Conservation (phyloP, 257 asterid genomes). For the Marsdenia floribunda region DNA sequence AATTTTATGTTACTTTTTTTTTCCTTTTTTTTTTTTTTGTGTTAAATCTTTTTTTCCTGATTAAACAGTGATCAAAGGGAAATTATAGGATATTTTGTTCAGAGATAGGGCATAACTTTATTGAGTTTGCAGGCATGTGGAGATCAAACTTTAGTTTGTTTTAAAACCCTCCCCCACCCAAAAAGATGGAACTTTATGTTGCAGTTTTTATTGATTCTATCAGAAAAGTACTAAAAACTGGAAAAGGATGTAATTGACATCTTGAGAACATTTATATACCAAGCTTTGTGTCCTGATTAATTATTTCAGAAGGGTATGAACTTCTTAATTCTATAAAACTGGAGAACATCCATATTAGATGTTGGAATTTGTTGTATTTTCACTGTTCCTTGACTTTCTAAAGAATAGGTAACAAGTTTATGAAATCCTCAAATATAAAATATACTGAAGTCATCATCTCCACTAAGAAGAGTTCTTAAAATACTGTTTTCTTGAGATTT, state of each 20-base stretch:
- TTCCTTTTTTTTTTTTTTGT: background rate
- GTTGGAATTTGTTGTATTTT: background rate
- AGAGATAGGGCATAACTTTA: background rate
- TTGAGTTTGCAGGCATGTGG: background rate
- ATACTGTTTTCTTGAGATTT: background rate
- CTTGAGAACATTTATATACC: background rate
- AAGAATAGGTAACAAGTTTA: conserved; percentile 2
- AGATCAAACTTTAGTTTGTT: background rate
- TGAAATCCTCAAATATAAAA: background rate
- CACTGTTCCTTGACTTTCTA: background rate
- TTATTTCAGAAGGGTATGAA: background rate
- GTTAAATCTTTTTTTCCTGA: too few relatives aligned
- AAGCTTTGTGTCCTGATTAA: background rate
- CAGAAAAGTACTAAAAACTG: background rate
- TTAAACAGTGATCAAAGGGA: background rate
- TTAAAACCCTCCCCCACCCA: too few relatives aligned
- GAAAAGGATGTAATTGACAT: background rate
- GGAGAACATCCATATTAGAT: background rate
- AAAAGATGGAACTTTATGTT: too few relatives aligned
- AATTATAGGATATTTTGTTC: background rate
- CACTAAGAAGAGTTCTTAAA: background rate
- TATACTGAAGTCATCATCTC: background rate
- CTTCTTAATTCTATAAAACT: background rate
- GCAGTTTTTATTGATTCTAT: too few relatives aligned
- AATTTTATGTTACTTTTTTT: background rate